Base-by-base conservation (phyloP, 140 eudicot species). In the Erigeron philadelphicus region DNA sequence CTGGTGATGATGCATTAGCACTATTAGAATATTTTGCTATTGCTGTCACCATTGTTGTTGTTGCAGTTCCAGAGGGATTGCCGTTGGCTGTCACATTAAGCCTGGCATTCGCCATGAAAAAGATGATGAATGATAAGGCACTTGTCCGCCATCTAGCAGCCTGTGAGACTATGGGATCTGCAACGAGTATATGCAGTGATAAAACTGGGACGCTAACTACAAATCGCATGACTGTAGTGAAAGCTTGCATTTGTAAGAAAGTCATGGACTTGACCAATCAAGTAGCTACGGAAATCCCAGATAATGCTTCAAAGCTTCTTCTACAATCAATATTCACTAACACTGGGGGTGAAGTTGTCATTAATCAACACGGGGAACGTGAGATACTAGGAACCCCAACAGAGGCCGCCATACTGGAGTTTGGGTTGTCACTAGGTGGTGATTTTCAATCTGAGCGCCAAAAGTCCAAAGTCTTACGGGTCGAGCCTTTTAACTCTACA, bases 101-200 rank as follows among this genome's bases (percentile, higher is more conserved):
- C 62, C 96, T 93, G 58, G 98, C 95, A 0, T 93, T 93, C 46
- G 96, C 96, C 48, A 93, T 93, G 98, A 89, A 93, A 75, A 86
- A 88, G 66, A 89, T 93, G 98, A 93, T 93, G 98, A 93, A 93
- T 4, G 98, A 93, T 63, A 93, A 89, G 68, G 98, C 98, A 10
- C 93, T 89, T 12, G 98, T 93, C 5, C 90, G 98, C 16, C 87
- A 89, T 76, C 81, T 93, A 7, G 98, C 95, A 6, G 99, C 99
- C 21, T 94, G 99, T 69, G 99, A 94, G 78, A 94, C 99, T 0
- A 94, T 94, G 99, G 99, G 99, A 11, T 94, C 99, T 6, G 90
- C 99, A 41, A 94, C 99, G 9, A 89, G 78, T 67, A 94, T 89
- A 43, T 94, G 99, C 67, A 94, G 97, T 78, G 99, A 94, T 80